phyloP scores from a whole-genome alignment of 164 flowering plant genomes.

The Nymphaea thermarum region DNA sequence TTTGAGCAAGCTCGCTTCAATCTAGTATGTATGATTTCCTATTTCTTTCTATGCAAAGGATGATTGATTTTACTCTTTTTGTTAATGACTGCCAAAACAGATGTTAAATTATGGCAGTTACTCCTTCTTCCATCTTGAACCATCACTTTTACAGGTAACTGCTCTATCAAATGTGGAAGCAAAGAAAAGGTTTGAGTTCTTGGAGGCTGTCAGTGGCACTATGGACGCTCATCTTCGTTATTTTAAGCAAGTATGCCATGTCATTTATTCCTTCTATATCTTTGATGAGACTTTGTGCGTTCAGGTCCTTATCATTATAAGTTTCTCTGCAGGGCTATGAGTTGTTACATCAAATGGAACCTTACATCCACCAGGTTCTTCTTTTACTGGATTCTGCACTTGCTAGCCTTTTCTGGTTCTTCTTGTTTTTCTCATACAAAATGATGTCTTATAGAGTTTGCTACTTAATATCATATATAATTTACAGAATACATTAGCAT shows the following conservation, averaged over 20 bases:
- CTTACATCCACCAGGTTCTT: conserved; percentile 86
- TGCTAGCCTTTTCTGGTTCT: neutral
- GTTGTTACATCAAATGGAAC: conserved; percentile 97
- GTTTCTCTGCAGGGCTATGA: conserved; percentile 71
- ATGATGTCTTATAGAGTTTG: neutral
- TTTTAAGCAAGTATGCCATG: conserved; percentile 69
- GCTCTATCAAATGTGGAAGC: conserved; percentile 89
- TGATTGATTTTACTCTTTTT: neutral
- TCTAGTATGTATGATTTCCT: conserved; percentile 37
- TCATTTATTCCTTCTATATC: neutral
- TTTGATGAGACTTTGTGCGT: neutral
- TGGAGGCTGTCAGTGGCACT: conserved; percentile 94
- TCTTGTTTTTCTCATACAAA: neutral
- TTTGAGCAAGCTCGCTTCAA: conserved; percentile 97
- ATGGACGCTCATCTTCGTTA: conserved; percentile 98
- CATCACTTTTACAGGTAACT: conserved; percentile 39
- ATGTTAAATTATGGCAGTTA: neutral
- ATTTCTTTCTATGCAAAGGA: too few relatives aligned
- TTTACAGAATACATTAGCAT: too few relatives aligned
- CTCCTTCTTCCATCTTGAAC: neutral
- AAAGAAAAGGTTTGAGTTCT: conserved; percentile 88
- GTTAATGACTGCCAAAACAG: neutral
- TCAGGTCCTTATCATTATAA: neutral
- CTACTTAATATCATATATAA: too few relatives aligned
- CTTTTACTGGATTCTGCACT: neutral